phyloP scores from a whole-genome alignment of 768 basidiomycete species.

The Lentinula raphanica region DNA sequence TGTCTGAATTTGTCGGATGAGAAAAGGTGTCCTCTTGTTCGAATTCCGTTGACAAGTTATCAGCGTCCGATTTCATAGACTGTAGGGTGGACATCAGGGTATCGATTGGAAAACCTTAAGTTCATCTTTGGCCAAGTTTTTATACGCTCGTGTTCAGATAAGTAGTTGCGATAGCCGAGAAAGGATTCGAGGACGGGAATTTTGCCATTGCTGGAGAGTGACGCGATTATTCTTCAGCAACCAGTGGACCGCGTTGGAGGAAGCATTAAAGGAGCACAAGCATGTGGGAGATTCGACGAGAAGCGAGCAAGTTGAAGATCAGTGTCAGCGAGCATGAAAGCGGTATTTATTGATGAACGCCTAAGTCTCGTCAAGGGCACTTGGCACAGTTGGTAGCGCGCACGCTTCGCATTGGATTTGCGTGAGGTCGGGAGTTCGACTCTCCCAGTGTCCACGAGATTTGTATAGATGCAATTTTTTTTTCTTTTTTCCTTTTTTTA shows the following conservation, averaged over 20 bases:
- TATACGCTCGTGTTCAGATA: too few species aligned
- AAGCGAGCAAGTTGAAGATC: too few species aligned
- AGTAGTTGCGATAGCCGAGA: not conserved
- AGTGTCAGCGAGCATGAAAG: too few species aligned
- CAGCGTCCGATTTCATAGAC: not conserved
- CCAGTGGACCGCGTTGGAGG: too few species aligned
- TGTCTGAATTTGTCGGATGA: not conserved
- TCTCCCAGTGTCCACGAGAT: not conserved
- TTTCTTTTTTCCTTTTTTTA: not conserved
- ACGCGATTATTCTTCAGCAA: not conserved
- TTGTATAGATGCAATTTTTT: too few species aligned
- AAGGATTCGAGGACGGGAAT: not conserved
- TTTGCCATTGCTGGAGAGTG: not conserved
- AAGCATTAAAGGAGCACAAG: not conserved
- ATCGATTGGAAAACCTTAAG: not conserved
- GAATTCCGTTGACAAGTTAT: not conserved
- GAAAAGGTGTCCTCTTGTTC: not conserved
- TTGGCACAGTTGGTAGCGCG: slow-evolving; percentile 6
- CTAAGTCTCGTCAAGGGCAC: not conserved
- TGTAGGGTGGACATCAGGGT: not conserved
- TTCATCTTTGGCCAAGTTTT: not conserved
- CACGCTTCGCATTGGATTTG: not conserved
- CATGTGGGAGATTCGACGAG: not conserved
- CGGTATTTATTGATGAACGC: too few species aligned
- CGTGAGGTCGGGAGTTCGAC: slow-evolving; percentile 5